Percentiles rank a stretch among this genome's conserved stretches.
Evolutionary conservation across 2,329 filamentous ascomycete species (phyloP).

Genomic region (Aureobasidium sp.): DNA sequence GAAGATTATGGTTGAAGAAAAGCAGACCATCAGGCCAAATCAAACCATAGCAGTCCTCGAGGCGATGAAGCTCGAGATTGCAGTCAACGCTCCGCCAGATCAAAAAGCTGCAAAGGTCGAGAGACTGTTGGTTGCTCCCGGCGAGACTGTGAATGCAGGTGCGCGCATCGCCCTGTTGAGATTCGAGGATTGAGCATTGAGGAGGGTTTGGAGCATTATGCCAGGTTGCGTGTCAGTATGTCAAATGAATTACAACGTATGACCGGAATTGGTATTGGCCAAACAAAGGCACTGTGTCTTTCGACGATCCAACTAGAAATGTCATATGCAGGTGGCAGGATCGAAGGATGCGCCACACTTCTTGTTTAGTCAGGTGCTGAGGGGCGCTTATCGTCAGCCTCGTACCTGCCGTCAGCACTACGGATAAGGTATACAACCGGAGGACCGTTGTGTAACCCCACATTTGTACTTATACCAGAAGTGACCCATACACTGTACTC

Average conservation of each 20-base stretch:
- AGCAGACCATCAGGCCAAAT: slow-evolving; percentile 29
- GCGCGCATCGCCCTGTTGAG: slow-evolving; percentile 27
- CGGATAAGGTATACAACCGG: neutral
- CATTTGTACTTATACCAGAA: neutral
- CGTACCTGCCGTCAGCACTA: neutral
- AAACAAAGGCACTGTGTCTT: no score
- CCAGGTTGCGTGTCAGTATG: neutral
- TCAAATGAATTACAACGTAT: neutral
- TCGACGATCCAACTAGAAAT: no score
- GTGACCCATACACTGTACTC: neutral
- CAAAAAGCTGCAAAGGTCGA: slow-evolving; percentile 29
- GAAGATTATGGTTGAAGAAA: slow-evolving; percentile 37
- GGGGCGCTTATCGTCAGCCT: neutral
- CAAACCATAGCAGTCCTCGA: slow-evolving; percentile 37
- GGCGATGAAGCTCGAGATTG: slow-evolving; percentile 43
- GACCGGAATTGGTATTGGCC: no score
- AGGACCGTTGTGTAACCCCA: neutral
- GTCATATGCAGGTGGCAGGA: neutral
- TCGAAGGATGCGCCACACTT: neutral
- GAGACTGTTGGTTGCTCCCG: slow-evolving; percentile 37
- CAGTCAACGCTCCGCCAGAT: slow-evolving; percentile 35
- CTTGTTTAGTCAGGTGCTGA: neutral
- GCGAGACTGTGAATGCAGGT: slow-evolving; percentile 34
- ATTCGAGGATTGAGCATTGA: slow-evolving; percentile 5
- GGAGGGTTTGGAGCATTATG: neutral